A percentile compares a stretch with the other conserved stretches of the same genome.
Evolutionary conservation across 495 filamentous ascomycete genomes (phyloP).

Genomic region (Xylaria nigripes): DNA sequence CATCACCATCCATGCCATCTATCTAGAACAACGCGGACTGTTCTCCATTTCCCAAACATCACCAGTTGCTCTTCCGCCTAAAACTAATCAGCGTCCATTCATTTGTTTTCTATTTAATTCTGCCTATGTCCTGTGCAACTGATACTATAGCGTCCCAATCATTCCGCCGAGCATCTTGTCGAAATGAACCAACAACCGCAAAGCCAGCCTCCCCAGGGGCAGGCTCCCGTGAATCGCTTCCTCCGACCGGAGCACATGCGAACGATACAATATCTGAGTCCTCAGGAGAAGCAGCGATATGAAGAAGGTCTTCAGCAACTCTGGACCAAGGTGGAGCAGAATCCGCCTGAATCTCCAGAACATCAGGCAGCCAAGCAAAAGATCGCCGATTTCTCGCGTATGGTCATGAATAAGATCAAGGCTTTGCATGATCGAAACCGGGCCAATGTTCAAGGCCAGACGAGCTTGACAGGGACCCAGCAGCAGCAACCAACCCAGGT

Average conservation of each 20-base stretch:
- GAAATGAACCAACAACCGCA: conserved; percentile 28
- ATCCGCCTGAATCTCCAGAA: conserved; percentile 46
- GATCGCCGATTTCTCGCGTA: conserved; percentile 56
- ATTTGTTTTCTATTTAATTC: too few relatives aligned
- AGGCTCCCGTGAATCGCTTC: conserved; percentile 12
- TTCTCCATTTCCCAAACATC: too few relatives aligned
- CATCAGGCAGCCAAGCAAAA: conserved; percentile 56
- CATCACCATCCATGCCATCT: too few relatives aligned
- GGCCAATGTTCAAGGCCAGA: not conserved
- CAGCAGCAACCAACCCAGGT: conserved; percentile 5
- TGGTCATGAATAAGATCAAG: conserved; percentile 52
- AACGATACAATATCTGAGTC: conserved; percentile 33
- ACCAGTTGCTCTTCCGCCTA: too few relatives aligned
- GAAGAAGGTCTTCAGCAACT: conserved; percentile 52
- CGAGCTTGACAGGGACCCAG: conserved; percentile 13
- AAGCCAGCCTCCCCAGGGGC: conserved; percentile 17
- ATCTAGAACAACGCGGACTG: too few relatives aligned
- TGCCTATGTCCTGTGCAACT: not conserved
- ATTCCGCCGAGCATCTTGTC: not conserved
- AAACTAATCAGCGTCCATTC: not conserved
- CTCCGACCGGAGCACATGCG: conserved; percentile 43
- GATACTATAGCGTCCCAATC: not conserved
- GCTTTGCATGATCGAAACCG: conserved; percentile 15
- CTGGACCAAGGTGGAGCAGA: conserved; percentile 53
- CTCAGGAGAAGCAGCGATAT: conserved; percentile 60